Conservation (phyloP, 352 stramenopile species). For the Pythium plurisporium region DNA sequence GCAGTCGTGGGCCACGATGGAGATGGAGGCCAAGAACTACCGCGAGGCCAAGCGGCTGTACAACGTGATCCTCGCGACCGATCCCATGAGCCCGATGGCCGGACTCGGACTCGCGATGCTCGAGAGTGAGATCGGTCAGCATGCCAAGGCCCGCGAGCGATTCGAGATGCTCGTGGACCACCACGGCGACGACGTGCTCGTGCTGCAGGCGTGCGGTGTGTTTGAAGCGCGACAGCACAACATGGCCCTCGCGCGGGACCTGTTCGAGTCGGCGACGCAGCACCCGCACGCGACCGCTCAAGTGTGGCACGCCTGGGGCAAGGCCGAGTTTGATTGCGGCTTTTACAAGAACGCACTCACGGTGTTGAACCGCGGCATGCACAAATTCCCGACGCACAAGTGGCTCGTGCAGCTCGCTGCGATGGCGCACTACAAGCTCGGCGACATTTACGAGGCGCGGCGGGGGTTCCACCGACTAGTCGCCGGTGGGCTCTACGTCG, state of each 20-base stretch:
- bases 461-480: slow-evolving; percentile 69
- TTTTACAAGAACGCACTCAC: slow-evolving; percentile 71
- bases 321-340: slow-evolving; percentile 75
- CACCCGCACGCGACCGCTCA: slow-evolving; percentile 56
- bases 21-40: slow-evolving; percentile 71
- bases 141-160: slow-evolving; percentile 48
- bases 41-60: slow-evolving; percentile 75
- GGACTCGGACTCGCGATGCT: slow-evolving; percentile 70
- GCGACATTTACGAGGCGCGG: slow-evolving; percentile 67
- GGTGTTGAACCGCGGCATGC: slow-evolving; percentile 59
- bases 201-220: slow-evolving; percentile 68
- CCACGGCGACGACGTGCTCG: slow-evolving; percentile 62
- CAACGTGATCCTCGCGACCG: slow-evolving; percentile 77
- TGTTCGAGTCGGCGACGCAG: slow-evolving; percentile 53
- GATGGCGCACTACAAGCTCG: slow-evolving; percentile 76
- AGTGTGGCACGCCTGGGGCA: slow-evolving; percentile 85
- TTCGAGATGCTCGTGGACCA: slow-evolving; percentile 50
- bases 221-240: slow-evolving; percentile 76
- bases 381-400: slow-evolving; percentile 73
- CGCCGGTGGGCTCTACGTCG: slow-evolving; percentile 64
- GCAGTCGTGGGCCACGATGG: slow-evolving; percentile 85
- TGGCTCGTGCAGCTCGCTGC: slow-evolving; percentile 75
- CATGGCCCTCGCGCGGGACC: slow-evolving; percentile 50
- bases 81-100: slow-evolving; percentile 59
- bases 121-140: slow-evolving; percentile 52